phyloP scores from a whole-genome alignment of 148 eudicot genomes.

The Silene uniflora region DNA sequence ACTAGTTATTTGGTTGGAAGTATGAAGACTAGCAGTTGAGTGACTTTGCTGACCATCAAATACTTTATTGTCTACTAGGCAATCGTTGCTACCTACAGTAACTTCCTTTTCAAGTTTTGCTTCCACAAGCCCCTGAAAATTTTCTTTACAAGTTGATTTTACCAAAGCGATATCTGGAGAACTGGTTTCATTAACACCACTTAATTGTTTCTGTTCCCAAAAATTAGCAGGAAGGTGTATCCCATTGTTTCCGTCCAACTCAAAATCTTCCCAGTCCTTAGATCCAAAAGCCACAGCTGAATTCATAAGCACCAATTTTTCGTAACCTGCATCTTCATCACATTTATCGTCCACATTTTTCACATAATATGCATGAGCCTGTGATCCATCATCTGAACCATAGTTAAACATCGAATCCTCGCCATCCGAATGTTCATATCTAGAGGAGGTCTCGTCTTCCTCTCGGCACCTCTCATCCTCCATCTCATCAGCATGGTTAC shows the following conservation, averaged over 20 bases:
- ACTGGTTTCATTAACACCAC: conserved; percentile 23
- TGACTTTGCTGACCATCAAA: conserved; percentile 18
- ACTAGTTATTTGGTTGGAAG: conserved; percentile 27
- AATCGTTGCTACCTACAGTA: conserved; percentile 23
- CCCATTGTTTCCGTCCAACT: conserved; percentile 37
- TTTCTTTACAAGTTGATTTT: conserved; percentile 16
- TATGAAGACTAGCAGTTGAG: conserved; percentile 26
- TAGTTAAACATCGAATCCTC: conserved; percentile 84
- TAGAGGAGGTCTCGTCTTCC: conserved; percentile 51
- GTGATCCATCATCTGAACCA: conserved; percentile 62
- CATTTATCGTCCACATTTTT: conserved; percentile 24
- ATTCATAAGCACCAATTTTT: conserved; percentile 51
- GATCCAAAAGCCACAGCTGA: conserved; percentile 74
- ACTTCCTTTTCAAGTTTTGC: conserved; percentile 25
- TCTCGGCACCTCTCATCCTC: conserved; percentile 50
- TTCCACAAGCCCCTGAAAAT: conserved; percentile 22
- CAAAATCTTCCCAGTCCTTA: conserved; percentile 86
- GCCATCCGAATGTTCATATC: conserved; percentile 79
- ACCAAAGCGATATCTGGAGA: conserved; percentile 25
- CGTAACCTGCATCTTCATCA: conserved; percentile 28
- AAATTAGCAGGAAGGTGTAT: conserved; percentile 29
- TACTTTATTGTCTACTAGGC: conserved; percentile 31
- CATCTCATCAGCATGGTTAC: conserved; percentile 28
- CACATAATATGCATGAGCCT: conserved; percentile 29
- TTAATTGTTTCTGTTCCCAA: conserved; percentile 27